Evolutionary conservation across 2,329 filamentous ascomycete genomes (phyloP), one percentile per base, ranked within the genome.

Genomic region (Apiospora kogelbergensis): DNA sequence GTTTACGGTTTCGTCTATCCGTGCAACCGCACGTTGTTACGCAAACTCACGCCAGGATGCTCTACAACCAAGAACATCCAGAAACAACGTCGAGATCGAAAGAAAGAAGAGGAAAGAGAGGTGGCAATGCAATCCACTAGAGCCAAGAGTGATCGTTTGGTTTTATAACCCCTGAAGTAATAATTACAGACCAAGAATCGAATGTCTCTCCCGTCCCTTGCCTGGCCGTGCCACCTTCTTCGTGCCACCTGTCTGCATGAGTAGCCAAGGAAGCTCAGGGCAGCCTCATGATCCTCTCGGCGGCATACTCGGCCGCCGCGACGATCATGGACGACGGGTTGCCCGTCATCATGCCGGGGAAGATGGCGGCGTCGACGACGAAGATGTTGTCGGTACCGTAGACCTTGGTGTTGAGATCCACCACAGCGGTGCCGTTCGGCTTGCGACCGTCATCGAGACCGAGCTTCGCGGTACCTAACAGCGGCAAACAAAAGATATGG

Each of bases 351-450:
- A 92, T 87, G 71, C 91, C 90, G 0, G 91, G 90, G 81, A 92
- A 91, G 74, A 93, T 89, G 70, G 86, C 87, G 0, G 88, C 90
- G 74, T 93, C 90, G 3, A 92, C 88, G n/a, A 92, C 86, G 74
- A 89, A 91, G 63, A 91, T 81, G 78, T 92, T 91, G 74, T 91
- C 88, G 0, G 87, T 91, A 42, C 89, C 90, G 74, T 88, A 91
- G 10, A 92, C 88, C 78, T 86, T 88, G 69, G 88, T 86, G 78
- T 91, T 82, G 15, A 83, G 77, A 72, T 91, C 90, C 1, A 91
- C 89, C 2, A 92, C 90, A 1, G 88, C 81, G 7, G 82, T 84
- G 20, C 89, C 88, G 63, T 81, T 80, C 42, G 42, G 42, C 48
- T 76, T 72, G 7, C 85, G 84, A 20, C 87, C 87, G 63, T 88